Evolutionary conservation across 257 asterid genomes (phyloP).

Genomic region (Solanum corneliomulleri): DNA sequence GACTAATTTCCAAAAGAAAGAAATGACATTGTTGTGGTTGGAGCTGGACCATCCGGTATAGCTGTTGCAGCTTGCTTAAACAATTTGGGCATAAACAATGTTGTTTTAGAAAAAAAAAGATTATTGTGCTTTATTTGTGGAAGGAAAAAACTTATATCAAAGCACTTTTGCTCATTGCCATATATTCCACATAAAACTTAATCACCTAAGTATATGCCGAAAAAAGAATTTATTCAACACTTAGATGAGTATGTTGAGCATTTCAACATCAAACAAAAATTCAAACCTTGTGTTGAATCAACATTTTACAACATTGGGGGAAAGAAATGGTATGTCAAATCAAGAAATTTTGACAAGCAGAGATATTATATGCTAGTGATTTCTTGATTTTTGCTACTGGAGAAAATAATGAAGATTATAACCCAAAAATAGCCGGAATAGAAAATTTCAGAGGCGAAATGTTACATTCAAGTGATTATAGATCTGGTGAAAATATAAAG

Average conservation of each 20-base stretch:
- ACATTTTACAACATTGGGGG: constrained; percentile 3
- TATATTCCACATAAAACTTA: constrained; percentile 20
- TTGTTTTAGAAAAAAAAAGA: constrained; percentile 35
- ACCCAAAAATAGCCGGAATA: constrained; percentile 21
- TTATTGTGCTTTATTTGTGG: constrained; percentile 43
- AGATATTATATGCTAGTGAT: neutral
- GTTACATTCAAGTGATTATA: constrained; percentile 26
- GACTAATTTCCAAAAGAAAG: neutral
- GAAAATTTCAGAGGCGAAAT: constrained; percentile 23
- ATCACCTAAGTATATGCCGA: constrained; percentile 31
- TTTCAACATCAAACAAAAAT: constrained; percentile 14
- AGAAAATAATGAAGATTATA: constrained; percentile 26
- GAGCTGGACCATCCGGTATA: constrained; percentile 54
- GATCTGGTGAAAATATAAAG: constrained; percentile 10
- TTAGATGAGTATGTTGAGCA: constrained; percentile 18
- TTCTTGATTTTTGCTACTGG: constrained; percentile 44
- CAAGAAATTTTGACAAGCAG: neutral
- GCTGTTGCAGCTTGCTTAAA: constrained; percentile 47
- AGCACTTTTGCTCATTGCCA: constrained; percentile 41
- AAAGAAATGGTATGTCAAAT: constrained; percentile 18
- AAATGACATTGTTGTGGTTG: constrained; percentile 21
- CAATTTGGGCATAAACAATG: constrained; percentile 13
- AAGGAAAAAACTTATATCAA: constrained; percentile 35
- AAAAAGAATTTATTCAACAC: constrained; percentile 15
- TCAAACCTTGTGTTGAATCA: neutral